Base-by-base conservation (phyloP, 2,329 filamentous ascomycete species). In the Aureobasidium leucospermi region DNA sequence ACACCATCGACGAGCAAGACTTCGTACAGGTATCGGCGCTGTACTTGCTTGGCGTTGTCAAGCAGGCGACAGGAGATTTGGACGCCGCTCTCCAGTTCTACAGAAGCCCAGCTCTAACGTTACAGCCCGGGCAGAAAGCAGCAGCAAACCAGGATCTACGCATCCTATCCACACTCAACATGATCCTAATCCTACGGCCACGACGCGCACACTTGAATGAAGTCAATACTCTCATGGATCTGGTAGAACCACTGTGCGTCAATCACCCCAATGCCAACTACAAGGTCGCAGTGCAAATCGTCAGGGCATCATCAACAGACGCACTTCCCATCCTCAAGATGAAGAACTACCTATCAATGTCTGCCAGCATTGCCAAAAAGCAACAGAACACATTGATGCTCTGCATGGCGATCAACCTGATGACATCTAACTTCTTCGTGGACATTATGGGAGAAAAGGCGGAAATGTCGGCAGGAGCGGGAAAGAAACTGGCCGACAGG, bases 361-460 rank as follows among this genome's bases (percentile, higher is more conserved):
- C 90, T 2, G 80, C 96, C 43, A 80, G 81, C 41, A 83, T 85
- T 2, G 86, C 89, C 11, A 86, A 87, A 64, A 77, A 78, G 7
- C 85, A 87, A 8, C 79, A 80, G 58, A 96, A 96, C 70, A 84
- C 84, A 32, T 88, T 95, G 64, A 87, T 92, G 58, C 81, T 91
- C n/a, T 86, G 86, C 49, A 88, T 96, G 64, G 86, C 88, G 6
- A 82, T 96, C 61, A 91, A 86, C 65, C 86, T 94, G 64, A 95
- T 96, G 88, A 87, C 88, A 56, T 85, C 82, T 68, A 83, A 85
- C 55, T 88, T 96, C 67, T 96, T 92, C 72, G 86, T 87, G 47
- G 87, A 88, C 61, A 87, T 92, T 13, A 84, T 95, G 4, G 90
- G 90, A 52, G 74, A 76, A 39, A 77, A 80, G 64, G 74, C 83